Base-by-base conservation (phyloP, 805 yeast species). In the Starmerella asiatica region DNA sequence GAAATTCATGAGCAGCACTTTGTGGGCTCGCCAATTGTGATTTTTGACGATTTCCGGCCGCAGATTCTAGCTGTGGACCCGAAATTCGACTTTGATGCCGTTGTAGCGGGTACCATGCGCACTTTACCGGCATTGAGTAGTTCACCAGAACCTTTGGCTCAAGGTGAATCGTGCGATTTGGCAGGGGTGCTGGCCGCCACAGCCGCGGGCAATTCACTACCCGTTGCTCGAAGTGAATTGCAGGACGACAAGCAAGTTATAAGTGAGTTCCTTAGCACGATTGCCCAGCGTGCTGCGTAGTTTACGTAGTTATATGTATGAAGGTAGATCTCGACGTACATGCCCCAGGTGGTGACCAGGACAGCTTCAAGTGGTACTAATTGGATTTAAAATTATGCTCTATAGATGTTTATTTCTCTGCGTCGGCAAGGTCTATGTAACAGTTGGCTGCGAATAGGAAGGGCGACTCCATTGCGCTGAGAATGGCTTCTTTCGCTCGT, bases 31-130 rank as follows among this genome's bases (percentile, higher is more conserved):
- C 16, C 26, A 6, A 27, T 32, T 7, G 31, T 31, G 5, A 24
- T 34, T 2, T 30, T 19, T 19, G 14, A 12, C 17, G 54, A 50
- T 34, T 32, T 44, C 5, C n/a, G 21, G 11, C 43, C 41, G 11
- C 38, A 43, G 29, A 46, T 50, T 20, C 30, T 44, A 12, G 50
- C 49, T 4, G 9, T 45, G n/a, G 32, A 44, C 28, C 47, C 43
- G n/a, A 24, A 35, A 14, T 50, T 50, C 34, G 43, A 42, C 24
- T 32, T 34, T n/a, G 43, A 36, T 9, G 36, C 26, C 6, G 45
- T 43, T 12, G 24, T 16, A 2, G 30, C 27, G 19, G 34, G 33
- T 16, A 11, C 21, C 4, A 17, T 38, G 12, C 5, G 11, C 6
- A 7, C 26, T 7, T 29, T 47, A 8, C 39, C 44, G 2, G 11